Conservation (phyloP, 1,284 basidiomycete species). For the Cerioporus squamosus region DNA sequence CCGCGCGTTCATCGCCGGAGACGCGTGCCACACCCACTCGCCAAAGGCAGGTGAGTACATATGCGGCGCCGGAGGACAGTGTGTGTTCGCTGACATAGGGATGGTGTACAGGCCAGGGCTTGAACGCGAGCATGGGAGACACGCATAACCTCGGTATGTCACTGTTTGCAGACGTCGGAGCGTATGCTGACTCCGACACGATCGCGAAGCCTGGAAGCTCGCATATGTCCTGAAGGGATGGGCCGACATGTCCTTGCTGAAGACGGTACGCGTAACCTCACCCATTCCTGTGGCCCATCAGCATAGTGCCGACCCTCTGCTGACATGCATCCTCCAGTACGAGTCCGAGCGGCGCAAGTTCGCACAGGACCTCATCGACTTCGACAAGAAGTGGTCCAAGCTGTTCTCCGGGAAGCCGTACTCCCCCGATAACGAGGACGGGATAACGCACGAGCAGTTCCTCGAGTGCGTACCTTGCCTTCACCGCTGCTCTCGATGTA, state of each 20-base stretch:
- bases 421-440: constrained; percentile 56
- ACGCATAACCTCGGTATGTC: constrained; percentile 73
- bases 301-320: no score
- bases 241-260: constrained; percentile 66
- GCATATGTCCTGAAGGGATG: constrained; percentile 73
- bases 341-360: constrained; percentile 66
- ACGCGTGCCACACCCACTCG: constrained; percentile 86
- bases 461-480: constrained; percentile 44
- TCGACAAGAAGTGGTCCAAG: constrained; percentile 76
- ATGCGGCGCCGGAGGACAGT: no score
- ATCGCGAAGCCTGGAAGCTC: constrained; percentile 71
- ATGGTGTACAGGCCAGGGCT: constrained; percentile 54
- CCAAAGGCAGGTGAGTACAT: constrained; percentile 55
- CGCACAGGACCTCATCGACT: constrained; percentile 80
- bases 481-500: not conserved
- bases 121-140: constrained; percentile 84
- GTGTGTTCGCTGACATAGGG: constrained; percentile 27
- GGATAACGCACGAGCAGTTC: constrained; percentile 72
- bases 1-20: constrained; percentile 81
- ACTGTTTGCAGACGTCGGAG: not conserved
- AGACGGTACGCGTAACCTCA: constrained; percentile 57
- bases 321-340: not conserved
- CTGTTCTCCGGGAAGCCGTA: constrained; percentile 82
- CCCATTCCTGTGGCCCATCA: not conserved
- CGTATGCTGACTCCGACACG: not conserved